Evolutionary conservation across 2,329 filamentous ascomycete genomes (phyloP), one percentile per base, ranked within the genome.

Genomic region (Colletotrichum chrysophilum): DNA sequence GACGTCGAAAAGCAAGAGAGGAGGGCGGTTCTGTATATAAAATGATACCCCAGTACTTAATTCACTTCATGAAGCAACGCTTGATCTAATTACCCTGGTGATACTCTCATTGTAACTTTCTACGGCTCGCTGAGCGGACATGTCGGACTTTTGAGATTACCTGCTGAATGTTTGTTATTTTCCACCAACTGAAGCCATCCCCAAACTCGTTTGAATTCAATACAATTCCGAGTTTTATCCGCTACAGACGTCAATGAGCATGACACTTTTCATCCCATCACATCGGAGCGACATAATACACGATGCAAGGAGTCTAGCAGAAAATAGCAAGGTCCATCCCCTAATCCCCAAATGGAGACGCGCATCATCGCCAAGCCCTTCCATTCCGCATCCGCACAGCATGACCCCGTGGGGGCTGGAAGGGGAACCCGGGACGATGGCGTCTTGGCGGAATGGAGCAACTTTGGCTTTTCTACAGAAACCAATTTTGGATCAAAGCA

Each of bases 21-120:
- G 12, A 55, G 60, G 70, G 48, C 70, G n/a, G 48, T 52, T 71
- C 62, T 76, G 74, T 76, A 69, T n/a, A 74, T 76, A 65, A 26
- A 18, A 74, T 76, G 74, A 76, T 76, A 76, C 74, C 74, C 74
- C 56, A 74, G 70, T 74, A 70, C 74, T 75, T 60, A 56, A 69
- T 74, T 36, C 26, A 76, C 64, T 55, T 60, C 30, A 65, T 64
- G 38, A 36, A 56, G 36, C 30, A 74, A 36, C 2, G n/a, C 5
- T 30, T 60, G 24, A 1, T 5, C 5, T 56, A 4, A 4, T 6
- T 60, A 16, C 9, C 1, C 9, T 4, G 6, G 12, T 38, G 30
- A 32, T 32, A 2, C 8, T 3, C 4, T 21, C 8, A 4, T 26
- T 8, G 4, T 14, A 0, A n/a, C 24, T 24, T 24, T 43, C 4